These are phyloP conservation scores for Elaeis guineensis DNA, from an alignment of 176 grass and related monocot species.

Conservation along the genomic window DNA sequence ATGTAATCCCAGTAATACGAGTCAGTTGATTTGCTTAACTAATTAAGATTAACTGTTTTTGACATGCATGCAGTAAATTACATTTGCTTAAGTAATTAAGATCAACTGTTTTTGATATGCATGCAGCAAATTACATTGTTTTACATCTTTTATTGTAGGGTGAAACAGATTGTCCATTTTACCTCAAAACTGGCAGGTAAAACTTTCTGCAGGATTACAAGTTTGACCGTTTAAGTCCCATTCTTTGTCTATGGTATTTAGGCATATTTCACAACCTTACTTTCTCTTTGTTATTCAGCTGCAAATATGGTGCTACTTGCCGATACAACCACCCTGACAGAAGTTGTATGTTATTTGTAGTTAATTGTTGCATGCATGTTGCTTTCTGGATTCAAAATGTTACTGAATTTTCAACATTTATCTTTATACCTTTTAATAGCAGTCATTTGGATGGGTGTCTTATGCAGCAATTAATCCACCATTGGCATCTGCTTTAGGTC, in stretches of 20 bases:
- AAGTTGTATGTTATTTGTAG: conserved; percentile 37
- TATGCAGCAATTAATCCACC: conserved; percentile 50
- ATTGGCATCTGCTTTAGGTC: conserved; percentile 26
- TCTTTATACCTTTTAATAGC: no score
- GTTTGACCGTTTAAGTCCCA: no score
- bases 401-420: no score
- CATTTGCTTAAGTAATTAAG: no score
- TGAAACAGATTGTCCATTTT: conserved; percentile 90
- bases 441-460: conserved; percentile 10
- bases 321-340: conserved; percentile 79
- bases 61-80: no score
- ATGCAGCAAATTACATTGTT: no score
- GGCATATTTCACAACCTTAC: neutral
- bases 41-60: no score
- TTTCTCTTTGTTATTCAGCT: conserved; percentile 42
- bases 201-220: neutral
- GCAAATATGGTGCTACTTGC: conserved; percentile 68
- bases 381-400: no score
- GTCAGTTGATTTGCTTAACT: no score
- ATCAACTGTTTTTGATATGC: no score
- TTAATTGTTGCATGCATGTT: neutral
- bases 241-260: no score
- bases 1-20: no score
- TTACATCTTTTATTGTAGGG: conserved; percentile 43
- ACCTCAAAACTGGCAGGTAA: conserved; percentile 91